Evolutionary conservation across 345 rosid genomes (phyloP).

Genomic region (Eucalyptus paniculata): DNA sequence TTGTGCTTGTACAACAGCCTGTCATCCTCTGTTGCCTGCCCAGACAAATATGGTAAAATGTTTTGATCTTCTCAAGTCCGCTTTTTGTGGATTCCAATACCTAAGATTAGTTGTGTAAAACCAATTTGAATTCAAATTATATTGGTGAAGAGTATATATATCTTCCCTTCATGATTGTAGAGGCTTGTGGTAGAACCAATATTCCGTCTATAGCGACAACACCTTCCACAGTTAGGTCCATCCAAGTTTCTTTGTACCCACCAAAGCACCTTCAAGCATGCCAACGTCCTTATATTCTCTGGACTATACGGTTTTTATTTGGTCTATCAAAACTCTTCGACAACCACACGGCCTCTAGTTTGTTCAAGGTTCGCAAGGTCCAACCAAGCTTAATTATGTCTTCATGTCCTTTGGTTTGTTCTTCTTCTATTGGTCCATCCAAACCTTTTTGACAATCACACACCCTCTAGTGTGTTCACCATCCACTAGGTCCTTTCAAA

Average conservation of each 20-base stretch:
- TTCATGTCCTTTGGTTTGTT: background rate
- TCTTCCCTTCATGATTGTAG: background rate
- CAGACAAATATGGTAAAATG: background rate
- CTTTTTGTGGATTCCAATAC: background rate
- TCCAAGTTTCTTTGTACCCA: background rate
- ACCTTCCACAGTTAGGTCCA: background rate
- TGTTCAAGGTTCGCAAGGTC: background rate
- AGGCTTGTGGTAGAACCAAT: background rate
- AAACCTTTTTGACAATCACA: background rate
- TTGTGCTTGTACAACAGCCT: rapidly evolving
- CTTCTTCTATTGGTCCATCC: background rate
- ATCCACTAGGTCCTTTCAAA: background rate
- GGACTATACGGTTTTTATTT: background rate
- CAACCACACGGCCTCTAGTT: background rate
- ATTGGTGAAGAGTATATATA: background rate
- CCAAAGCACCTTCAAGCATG: background rate
- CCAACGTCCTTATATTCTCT: no score
- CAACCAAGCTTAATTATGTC: background rate
- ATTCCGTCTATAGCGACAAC: background rate
- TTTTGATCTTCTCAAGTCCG: background rate
- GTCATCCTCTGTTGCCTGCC: background rate
- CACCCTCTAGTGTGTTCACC: background rate
- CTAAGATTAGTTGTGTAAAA: background rate
- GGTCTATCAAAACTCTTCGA: background rate
- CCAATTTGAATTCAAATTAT: background rate